Percentiles rank a stretch among this genome's conserved stretches.
Evolutionary conservation across 306 rosid species (phyloP).

Genomic region (Leucaena leucocephala): DNA sequence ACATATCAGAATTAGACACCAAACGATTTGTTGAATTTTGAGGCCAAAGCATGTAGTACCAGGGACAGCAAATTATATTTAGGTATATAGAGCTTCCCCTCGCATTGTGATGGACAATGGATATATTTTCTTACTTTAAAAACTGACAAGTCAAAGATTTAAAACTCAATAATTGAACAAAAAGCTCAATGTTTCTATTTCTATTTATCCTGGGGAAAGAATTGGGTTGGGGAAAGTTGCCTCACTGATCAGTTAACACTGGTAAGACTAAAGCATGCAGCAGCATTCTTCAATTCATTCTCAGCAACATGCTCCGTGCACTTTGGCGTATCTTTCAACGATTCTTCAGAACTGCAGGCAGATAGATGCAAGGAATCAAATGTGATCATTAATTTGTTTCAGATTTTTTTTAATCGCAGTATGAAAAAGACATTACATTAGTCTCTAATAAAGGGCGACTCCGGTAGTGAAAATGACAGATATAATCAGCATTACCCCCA

Average conservation of each 20-base stretch:
- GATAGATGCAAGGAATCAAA: background rate
- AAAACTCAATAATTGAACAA: background rate
- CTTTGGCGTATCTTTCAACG: constrained; percentile 62
- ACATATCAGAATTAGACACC: background rate
- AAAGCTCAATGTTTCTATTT: background rate
- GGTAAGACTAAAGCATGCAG: constrained; percentile 80
- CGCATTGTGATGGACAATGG: background rate
- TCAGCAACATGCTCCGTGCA: constrained; percentile 53
- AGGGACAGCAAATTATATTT: background rate
- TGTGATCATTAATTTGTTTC: background rate
- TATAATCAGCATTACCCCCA: no score
- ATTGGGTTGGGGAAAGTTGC: background rate
- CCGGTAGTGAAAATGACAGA: no score
- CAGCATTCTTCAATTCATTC: constrained; percentile 74
- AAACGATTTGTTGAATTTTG: background rate
- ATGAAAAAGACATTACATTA: background rate
- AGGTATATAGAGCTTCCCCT: background rate
- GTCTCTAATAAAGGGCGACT: background rate
- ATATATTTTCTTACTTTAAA: background rate
- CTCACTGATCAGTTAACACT: constrained; percentile 59
- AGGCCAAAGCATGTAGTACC: background rate
- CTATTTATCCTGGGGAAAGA: background rate
- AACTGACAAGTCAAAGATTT: background rate
- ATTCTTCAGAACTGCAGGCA: constrained; percentile 62
- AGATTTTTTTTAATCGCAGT: background rate